phyloP scores from a whole-genome alignment of 345 rosid genomes.

The Theobroma cacao region DNA sequence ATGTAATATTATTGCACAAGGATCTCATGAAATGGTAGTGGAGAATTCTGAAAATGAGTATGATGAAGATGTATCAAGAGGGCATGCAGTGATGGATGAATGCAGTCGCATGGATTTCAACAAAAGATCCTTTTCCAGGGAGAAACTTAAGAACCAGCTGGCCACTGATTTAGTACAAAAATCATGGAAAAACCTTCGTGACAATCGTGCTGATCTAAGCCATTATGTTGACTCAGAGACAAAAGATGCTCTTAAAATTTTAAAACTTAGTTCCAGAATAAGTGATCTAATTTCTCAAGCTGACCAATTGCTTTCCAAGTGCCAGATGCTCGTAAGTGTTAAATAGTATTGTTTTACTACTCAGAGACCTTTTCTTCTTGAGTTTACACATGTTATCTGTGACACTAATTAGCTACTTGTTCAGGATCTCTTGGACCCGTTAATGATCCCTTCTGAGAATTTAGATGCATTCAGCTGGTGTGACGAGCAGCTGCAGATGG shows the following conservation, averaged over 20 bases:
- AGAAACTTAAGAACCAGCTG: conserved; percentile 23
- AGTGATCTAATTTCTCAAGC: conserved; percentile 74
- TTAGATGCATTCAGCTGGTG: conserved; percentile 39
- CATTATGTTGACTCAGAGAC: conserved; percentile 49
- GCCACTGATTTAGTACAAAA: conserved; percentile 47
- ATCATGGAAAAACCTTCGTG: conserved; percentile 64
- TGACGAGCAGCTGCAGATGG: conserved; percentile 55
- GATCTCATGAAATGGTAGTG: conserved; percentile 36
- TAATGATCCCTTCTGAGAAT: conserved; percentile 35
- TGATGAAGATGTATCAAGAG: conserved; percentile 33
- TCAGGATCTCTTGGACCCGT: conserved; percentile 55
- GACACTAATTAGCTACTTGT: conserved; percentile 18
- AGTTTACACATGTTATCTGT: conserved; percentile 9
- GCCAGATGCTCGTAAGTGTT: conserved; percentile 46
- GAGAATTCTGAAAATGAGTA: conserved; percentile 47
- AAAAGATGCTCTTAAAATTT: conserved; percentile 42
- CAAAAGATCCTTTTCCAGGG: conserved; percentile 27
- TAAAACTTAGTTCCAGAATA: conserved; percentile 49
- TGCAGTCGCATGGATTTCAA: conserved; percentile 78
- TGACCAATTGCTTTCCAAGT: conserved; percentile 49
- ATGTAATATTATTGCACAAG: conserved; percentile 39
- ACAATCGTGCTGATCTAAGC: conserved; percentile 38
- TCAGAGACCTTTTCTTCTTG: neutral
- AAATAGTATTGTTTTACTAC: neutral
- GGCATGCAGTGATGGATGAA: conserved; percentile 69